Conservation (phyloP, 2,329 filamentous ascomycete species). For the Venturia nashicola region DNA sequence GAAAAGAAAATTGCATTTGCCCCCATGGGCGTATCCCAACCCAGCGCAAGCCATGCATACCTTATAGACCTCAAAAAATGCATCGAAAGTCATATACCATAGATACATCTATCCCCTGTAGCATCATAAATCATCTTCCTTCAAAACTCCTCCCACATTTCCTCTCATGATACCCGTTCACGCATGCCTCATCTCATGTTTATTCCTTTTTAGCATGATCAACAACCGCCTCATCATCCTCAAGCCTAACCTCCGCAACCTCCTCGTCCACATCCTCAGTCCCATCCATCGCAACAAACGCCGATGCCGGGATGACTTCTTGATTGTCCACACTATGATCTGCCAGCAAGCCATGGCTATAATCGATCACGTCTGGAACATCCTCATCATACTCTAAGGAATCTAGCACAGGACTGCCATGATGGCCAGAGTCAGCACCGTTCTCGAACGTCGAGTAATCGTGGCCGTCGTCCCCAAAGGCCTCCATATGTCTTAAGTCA, state of each 20-base stretch:
- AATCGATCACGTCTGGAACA: neutral
- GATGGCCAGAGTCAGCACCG: neutral
- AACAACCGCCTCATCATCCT: neutral
- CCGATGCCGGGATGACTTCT: neutral
- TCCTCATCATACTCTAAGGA: neutral
- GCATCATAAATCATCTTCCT: too few relatives aligned
- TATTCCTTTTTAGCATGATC: neutral
- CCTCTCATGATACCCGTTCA: neutral
- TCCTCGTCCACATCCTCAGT: neutral
- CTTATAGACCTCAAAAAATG: too few relatives aligned
- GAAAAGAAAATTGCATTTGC: too few relatives aligned
- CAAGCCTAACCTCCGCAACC: neutral
- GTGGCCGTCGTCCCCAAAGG: neutral
- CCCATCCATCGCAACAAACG: neutral
- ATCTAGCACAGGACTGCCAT: neutral
- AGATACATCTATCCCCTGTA: too few relatives aligned
- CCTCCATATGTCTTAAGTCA: neutral
- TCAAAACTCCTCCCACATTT: neutral
- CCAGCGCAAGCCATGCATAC: too few relatives aligned
- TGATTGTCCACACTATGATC: neutral
- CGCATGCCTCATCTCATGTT: neutral
- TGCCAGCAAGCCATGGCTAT: neutral
- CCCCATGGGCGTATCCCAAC: too few relatives aligned
- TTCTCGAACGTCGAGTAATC: neutral
- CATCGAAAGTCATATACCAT: too few relatives aligned